Conservation (phyloP, 257 asterid genomes). For the Capsicum rhomboideum region DNA sequence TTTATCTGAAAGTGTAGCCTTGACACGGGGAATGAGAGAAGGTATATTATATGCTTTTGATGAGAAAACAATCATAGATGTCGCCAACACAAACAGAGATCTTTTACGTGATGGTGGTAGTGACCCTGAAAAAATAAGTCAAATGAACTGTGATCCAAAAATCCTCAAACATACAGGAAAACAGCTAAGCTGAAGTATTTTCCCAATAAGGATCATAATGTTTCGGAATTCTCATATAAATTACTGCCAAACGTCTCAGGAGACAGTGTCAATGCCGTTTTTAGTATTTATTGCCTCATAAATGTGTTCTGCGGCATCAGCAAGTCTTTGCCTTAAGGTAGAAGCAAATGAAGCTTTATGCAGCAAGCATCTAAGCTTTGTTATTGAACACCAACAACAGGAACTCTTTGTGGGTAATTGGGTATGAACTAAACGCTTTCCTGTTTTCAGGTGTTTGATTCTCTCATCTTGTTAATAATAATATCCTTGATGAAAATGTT, state of each 20-base stretch:
- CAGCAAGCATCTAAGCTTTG: neutral
- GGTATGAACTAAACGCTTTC: neutral
- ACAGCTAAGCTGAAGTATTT: neutral
- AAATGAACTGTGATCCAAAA: neutral
- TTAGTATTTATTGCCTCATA: neutral
- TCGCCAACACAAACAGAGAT: conserved; percentile 82
- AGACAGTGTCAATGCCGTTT: neutral
- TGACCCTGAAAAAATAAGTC: conserved; percentile 42
- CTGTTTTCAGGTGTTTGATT: neutral
- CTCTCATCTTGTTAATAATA: neutral
- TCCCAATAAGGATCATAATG: neutral
- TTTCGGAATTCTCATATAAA: neutral
- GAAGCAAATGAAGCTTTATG: neutral
- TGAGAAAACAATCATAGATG: conserved; percentile 78
- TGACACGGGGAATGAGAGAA: conserved; percentile 48
- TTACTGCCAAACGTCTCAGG: neutral
- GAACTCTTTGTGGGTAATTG: neutral
- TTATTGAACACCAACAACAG: neutral
- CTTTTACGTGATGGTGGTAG: conserved; percentile 86
- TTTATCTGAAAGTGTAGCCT: conserved; percentile 41
- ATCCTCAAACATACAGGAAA: neutral
- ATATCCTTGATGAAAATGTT: neutral
- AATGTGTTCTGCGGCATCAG: neutral
- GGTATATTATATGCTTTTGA: conserved; percentile 62
- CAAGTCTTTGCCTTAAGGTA: neutral